Base-by-base conservation (phyloP, 441 rosid species). In the Daphne laureola region DNA sequence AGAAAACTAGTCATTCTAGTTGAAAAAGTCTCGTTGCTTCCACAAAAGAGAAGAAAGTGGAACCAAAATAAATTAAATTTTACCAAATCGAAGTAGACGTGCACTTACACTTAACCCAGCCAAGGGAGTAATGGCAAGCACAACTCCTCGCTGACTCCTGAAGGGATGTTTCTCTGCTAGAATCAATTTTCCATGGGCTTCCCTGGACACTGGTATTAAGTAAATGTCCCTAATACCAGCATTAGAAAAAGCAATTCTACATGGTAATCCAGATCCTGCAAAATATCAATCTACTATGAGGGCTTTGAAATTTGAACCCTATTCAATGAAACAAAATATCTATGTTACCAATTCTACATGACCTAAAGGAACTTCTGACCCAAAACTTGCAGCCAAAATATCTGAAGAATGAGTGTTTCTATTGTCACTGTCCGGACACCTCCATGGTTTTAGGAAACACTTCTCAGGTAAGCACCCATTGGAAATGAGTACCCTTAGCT, bases 91-190 rank as follows among this genome's bases (percentile, higher is more conserved):
- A 43, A 67, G 27, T 23, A 48, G 15, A 4, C 2, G 8, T 6
- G 41, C 26, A 73, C 83, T 75, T 67, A 85, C 94, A 63, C 66
- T 71, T 59, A 77, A 64, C 35, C 82, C 87, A 8, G 90, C 82
- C 66, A 86, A 65, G 40, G 87, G 84, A 69, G 90, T 77, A 45
- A 77, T 77, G 14, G 90, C 94, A 46, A 80, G 75, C 23, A 80
- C 79, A 25, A 80, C 59, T 18, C 87, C 94, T 16, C 71, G 61
- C 58, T 71, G 86, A 68, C 78, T 77, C 53, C 76, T 78, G 57
- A 80, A 86, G 46, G 94, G 90, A 72, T 82, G 90, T 61, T 78
- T 86, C 80, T 86, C 86, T 4, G 69, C 82, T 53, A 82, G 87
- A 65, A 85, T 72, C 61, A 80, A 64, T 62, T 75, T 80, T 21